Evolutionary conservation across 352 stramenopile species (phyloP).

Genomic region (Pythium brachiatum): DNA sequence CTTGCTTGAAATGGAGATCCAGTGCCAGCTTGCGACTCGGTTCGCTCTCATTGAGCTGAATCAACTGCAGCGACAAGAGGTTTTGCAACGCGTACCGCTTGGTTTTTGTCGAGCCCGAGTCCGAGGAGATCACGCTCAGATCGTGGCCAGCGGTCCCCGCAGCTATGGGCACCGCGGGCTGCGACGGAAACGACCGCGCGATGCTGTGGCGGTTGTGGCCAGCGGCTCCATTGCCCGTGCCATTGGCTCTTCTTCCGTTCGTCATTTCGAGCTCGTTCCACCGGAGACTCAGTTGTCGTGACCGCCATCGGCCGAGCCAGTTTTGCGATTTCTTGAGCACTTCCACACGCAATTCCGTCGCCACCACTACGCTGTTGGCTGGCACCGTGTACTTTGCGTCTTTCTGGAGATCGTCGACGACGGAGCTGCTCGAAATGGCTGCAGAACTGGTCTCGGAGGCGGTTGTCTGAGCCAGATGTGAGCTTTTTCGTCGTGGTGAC

Average conservation of each 20-base stretch:
- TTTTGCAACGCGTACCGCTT: slow-evolving; percentile 43
- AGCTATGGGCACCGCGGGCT: not conserved
- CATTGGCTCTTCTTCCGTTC: slow-evolving; percentile 24
- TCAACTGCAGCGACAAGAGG: slow-evolving; percentile 47
- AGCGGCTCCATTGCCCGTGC: slow-evolving; percentile 1
- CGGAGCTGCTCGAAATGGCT: not conserved
- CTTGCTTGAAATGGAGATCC: slow-evolving; percentile 53
- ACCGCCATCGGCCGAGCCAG: slow-evolving; percentile 62
- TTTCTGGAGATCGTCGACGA: not conserved
- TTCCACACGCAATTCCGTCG: slow-evolving; percentile 45
- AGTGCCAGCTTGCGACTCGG: slow-evolving; percentile 41
- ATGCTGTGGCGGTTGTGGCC: slow-evolving; percentile 5
- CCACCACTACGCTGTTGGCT: slow-evolving; percentile 23
- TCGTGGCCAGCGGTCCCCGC: not conserved
- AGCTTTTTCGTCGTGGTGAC: not conserved
- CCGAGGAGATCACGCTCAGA: not conserved
- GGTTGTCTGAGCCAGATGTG: slow-evolving; percentile 7
- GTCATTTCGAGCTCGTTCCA: slow-evolving; percentile 59
- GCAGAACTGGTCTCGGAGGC: slow-evolving; percentile 1
- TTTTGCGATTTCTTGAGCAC: slow-evolving; percentile 67
- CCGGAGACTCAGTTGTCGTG: slow-evolving; percentile 41
- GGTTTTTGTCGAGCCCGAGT: slow-evolving; percentile 14
- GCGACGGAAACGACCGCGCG: slow-evolving; percentile 13
- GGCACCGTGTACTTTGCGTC: slow-evolving; percentile 15
- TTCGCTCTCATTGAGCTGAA: slow-evolving; percentile 53